Conservation (phyloP, 164 flowering plant species). For the Vitis labrusca region DNA sequence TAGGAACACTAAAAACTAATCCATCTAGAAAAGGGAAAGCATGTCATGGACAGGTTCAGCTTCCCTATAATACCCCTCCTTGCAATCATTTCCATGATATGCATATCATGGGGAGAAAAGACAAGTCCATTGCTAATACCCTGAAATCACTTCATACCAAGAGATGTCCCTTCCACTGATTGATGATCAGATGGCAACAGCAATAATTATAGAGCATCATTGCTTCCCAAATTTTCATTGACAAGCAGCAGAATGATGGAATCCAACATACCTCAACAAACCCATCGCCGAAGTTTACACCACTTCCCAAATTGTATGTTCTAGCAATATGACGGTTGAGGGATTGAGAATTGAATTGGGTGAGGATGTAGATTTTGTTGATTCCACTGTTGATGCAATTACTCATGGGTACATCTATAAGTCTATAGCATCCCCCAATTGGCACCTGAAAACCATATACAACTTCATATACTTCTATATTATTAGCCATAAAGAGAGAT, state of each 20-base stretch:
- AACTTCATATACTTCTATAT: background rate
- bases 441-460: constrained; percentile 60
- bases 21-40: background rate
- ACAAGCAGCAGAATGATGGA: background rate
- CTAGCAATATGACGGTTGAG: constrained; percentile 86
- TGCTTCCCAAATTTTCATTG: too few species aligned
- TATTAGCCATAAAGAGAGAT: too few species aligned
- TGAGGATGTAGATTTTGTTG: constrained; percentile 81
- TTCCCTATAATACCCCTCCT: background rate
- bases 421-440: constrained; percentile 90
- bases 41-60: background rate
- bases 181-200: too few species aligned
- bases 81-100: background rate
- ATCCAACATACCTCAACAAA: constrained; percentile 19
- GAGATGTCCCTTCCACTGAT: too few species aligned
- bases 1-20: background rate
- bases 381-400: constrained; percentile 95
- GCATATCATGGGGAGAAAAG: too few species aligned
- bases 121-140: too few species aligned
- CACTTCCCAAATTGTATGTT: constrained; percentile 73
- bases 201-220: too few species aligned
- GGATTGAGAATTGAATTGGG: constrained; percentile 90
- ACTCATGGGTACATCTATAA: constrained; percentile 97
- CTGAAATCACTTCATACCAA: too few species aligned
- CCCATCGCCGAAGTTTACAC: constrained; percentile 86